Percentiles rank a stretch among this genome's conserved stretches.
Conservation (phyloP, 2,329 filamentous ascomycete genomes). For the Colletotrichum chlorophyti region DNA sequence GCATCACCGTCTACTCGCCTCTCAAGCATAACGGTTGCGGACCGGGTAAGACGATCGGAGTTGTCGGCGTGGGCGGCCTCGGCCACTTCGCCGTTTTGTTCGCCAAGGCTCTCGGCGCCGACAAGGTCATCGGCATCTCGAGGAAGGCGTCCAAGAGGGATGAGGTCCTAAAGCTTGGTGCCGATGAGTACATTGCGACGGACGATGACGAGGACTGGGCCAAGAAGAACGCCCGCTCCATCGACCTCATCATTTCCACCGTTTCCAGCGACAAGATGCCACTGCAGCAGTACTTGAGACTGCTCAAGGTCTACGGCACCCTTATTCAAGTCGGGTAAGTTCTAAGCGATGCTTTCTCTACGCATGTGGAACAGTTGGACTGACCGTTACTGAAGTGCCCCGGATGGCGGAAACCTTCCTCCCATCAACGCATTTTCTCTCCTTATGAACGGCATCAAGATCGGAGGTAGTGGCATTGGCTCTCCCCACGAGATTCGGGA, state of each 20-base stretch:
- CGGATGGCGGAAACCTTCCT: conserved; percentile 51
- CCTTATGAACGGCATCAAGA: conserved; percentile 57
- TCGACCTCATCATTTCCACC: conserved; percentile 67
- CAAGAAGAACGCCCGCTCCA: conserved; percentile 53
- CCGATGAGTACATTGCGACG: conserved; percentile 53
- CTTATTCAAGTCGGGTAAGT: conserved; percentile 34
- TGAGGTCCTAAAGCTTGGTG: conserved; percentile 63
- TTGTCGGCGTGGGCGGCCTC: conserved; percentile 72
- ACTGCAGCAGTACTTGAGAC: conserved; percentile 63
- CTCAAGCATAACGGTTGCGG: conserved; percentile 68
- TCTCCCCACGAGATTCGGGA: conserved; percentile 54
- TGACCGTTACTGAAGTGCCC: conserved; percentile 43
- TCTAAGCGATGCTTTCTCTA: too few relatives aligned
- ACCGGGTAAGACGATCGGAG: conserved; percentile 70
- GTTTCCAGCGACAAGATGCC: conserved; percentile 54
- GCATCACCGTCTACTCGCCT: conserved; percentile 72
- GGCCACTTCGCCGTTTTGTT: conserved; percentile 74
- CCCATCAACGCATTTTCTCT: conserved; percentile 59
- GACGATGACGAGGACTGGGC: conserved; percentile 61
- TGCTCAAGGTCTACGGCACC: conserved; percentile 41
- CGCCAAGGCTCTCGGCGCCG: conserved; percentile 70
- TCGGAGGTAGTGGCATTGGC: conserved; percentile 52
- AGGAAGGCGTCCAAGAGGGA: conserved; percentile 58
- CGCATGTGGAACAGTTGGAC: too few relatives aligned
- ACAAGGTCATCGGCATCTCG: conserved; percentile 66